Evolutionary conservation across 306 rosid species (phyloP), one percentile per base, ranked within the genome.

Genomic region (Acacia crassicarpa): DNA sequence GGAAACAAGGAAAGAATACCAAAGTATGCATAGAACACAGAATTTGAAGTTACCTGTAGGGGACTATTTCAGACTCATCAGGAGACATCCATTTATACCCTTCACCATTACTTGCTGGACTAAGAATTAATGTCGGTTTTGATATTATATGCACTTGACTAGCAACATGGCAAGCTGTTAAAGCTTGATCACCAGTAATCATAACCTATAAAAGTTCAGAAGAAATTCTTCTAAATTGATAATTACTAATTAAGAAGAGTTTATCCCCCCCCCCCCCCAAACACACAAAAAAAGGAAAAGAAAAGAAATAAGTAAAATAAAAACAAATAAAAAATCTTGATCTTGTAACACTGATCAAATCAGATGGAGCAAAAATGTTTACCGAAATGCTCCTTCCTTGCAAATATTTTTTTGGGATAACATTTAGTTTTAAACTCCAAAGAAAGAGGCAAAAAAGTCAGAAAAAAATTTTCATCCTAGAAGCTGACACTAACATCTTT

Each of bases 151-250:
- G 91, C 81, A 93, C 99, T 92, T 93, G 99, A 81, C 97, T 87
- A 79, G 98, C 97, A 72, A 96, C 99, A 85, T 96, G 98, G 89
- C 99, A 96, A n/a, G 99, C 98, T 40, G 99, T 95, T 89, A 96
- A 81, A 82, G 99, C 97, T 91, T 96, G 99, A 83, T 96, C 99
- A 79, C 99, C 98, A 62, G 99, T 96, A 86, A 96, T 96, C 99
- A 96, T 96, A 83, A 92, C 99, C 99, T 96, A 81, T 65, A 78
- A 74, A 77, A 45, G 74, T 78, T 67, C 78, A 43, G 49, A 49
- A 15, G 41, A 72, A 70, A 81, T 72, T 61, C 46, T 59, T 45
- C 73, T 74, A 75, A 82, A 71, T 62, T 66, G 79, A 75, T 70
- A 35, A 8, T 79, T 70, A 16, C 74, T 30, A 67, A 15, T 83